Evolutionary conservation across 495 filamentous ascomycete species (phyloP).

Genomic region (Viridothelium virens): DNA sequence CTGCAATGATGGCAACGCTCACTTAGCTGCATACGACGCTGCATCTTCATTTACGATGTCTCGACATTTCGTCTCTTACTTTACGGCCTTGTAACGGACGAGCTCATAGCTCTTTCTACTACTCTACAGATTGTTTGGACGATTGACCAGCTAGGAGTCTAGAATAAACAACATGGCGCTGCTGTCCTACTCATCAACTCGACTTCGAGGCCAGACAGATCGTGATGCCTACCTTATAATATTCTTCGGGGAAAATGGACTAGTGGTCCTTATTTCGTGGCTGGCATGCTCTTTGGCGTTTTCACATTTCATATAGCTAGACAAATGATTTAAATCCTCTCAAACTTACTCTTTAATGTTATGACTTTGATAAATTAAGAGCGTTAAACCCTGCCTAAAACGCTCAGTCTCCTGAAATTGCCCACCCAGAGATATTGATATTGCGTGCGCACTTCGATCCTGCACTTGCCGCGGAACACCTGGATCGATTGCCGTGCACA

Average conservation of each 20-base stretch:
- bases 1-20: slow-evolving; percentile 69
- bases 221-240: neutral
- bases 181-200: neutral
- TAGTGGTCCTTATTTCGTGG: neutral
- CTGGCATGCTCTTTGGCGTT: slow-evolving; percentile 6
- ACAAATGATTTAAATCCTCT: neutral
- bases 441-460: neutral
- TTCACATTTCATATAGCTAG: neutral
- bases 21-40: slow-evolving; percentile 44
- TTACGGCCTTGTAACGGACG: slow-evolving; percentile 10
- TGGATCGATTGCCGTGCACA: neutral
- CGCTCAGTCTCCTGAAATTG: too few relatives aligned
- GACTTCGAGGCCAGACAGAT: neutral
- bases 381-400: too few relatives aligned
- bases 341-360: neutral
- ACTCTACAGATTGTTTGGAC: neutral
- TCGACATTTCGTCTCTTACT: slow-evolving; percentile 1
- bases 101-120: neutral
- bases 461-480: neutral
- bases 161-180: neutral
- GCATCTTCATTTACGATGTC: neutral
- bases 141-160: neutral
- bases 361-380: too few relatives aligned
- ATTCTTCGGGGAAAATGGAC: neutral
- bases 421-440: too few relatives aligned